Percentiles rank a stretch among this genome's conserved stretches.
These are phyloP conservation scores for Trichosporon coremiiforme DNA, from an alignment of 1,284 basidiomycete genomes.

Conservation along the genomic window DNA sequence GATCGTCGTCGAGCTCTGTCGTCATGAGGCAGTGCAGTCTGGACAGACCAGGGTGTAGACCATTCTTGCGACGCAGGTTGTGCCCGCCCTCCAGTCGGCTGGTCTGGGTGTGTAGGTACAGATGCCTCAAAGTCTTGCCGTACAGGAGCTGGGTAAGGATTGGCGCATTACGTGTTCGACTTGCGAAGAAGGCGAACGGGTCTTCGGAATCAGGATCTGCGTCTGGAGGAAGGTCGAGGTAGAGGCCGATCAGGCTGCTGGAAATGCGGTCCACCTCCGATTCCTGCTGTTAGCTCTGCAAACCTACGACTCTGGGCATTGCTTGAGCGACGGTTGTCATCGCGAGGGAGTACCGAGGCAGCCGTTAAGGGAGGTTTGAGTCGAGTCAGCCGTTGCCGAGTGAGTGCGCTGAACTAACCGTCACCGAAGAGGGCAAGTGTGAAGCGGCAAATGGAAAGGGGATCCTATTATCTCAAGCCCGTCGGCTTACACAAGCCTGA, in stretches of 20 bases:
- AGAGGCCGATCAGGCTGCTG: neutral
- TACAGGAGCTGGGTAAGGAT: neutral
- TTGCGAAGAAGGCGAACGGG: neutral
- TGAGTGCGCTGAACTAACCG: too few relatives aligned
- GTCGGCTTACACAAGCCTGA: too few relatives aligned
- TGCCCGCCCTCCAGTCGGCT: neutral
- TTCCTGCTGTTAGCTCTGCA: neutral
- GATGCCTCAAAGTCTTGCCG: neutral
- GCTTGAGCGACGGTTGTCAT: too few relatives aligned
- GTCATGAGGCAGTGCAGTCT: constrained; percentile 1
- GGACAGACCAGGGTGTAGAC: neutral
- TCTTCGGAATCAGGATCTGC: neutral
- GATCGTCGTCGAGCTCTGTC: constrained; percentile 3
- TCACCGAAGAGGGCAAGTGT: too few relatives aligned
- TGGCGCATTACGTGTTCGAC: neutral
- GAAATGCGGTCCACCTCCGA: neutral
- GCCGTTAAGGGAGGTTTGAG: too few relatives aligned
- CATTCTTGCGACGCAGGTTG: neutral
- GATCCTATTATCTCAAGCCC: too few relatives aligned
- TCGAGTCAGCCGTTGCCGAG: too few relatives aligned
- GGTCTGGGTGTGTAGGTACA: neutral
- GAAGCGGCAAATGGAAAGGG: too few relatives aligned
- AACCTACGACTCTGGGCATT: too few relatives aligned
- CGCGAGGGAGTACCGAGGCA: too few relatives aligned
- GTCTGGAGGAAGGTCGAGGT: neutral